Percentiles rank a stretch among this genome's conserved stretches.
These are phyloP conservation scores for Jaapia argillacea DNA, from an alignment of 768 basidiomycete genomes.

Conservation along the genomic window DNA sequence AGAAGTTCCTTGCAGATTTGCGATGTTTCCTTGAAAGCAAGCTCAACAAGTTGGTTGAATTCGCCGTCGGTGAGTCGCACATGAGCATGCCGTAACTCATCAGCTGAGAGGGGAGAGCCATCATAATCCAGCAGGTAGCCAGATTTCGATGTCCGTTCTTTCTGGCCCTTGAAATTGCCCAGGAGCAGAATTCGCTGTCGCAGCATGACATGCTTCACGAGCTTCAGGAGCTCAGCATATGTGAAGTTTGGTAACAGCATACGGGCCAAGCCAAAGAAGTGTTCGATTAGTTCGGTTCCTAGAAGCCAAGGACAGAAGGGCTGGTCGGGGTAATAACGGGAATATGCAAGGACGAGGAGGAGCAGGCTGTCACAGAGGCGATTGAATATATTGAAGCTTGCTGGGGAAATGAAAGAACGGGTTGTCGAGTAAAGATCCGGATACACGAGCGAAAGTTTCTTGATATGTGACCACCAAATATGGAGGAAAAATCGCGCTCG, in stretches of 20 bases:
- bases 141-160: constrained; percentile 9
- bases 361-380: constrained; percentile 17
- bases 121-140: constrained; percentile 16
- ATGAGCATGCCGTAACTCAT: not conserved
- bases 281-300: constrained; percentile 17
- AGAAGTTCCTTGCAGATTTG: constrained; percentile 1
- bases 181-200: constrained; percentile 17
- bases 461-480: too few relatives aligned
- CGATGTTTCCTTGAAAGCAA: constrained; percentile 3
- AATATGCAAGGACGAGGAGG: constrained; percentile 11
- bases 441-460: too few relatives aligned
- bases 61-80: not conserved
- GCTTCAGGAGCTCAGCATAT: constrained; percentile 16
- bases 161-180: constrained; percentile 8
- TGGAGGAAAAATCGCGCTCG: too few relatives aligned
- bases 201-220: constrained; percentile 17
- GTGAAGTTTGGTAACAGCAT: constrained; percentile 19
- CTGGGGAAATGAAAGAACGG: too few relatives aligned
- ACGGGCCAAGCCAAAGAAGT: constrained; percentile 18
- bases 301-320: constrained; percentile 16
- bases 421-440: too few relatives aligned
- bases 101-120: constrained; percentile 3
- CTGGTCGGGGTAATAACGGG: constrained; percentile 10
- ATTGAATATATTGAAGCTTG: too few relatives aligned
- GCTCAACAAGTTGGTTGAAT: constrained; percentile 3